phyloP scores from a whole-genome alignment of 2,329 filamentous ascomycete species.

The Aspergillus novofumigatus region DNA sequence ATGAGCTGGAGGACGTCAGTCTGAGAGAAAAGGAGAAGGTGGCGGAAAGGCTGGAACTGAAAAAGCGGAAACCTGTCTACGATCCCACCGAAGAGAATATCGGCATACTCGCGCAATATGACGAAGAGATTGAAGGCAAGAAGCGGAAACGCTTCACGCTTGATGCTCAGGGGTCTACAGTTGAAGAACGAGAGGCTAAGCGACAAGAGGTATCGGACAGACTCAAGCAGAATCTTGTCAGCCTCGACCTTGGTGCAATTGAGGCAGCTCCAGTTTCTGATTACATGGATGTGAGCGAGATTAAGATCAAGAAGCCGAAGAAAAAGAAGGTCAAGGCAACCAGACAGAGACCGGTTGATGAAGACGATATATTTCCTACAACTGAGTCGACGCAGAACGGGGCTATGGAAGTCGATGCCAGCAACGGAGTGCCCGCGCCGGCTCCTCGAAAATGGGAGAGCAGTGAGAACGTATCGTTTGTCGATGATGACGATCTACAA shows the following conservation, averaged over 20 bases:
- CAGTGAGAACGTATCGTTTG: slow-evolving; percentile 61
- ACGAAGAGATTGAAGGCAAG: slow-evolving; percentile 90
- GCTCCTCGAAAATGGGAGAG: slow-evolving; percentile 60
- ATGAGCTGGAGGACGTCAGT: slow-evolving; percentile 62
- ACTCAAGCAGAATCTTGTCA: slow-evolving; percentile 66
- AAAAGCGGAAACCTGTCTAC: slow-evolving; percentile 87
- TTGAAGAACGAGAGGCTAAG: slow-evolving; percentile 58
- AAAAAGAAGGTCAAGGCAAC: slow-evolving; percentile 76
- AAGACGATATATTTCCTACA: slow-evolving; percentile 52
- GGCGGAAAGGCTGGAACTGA: slow-evolving; percentile 70
- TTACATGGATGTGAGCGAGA: slow-evolving; percentile 78
- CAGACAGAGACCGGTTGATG: slow-evolving; percentile 61
- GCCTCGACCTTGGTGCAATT: slow-evolving; percentile 63
- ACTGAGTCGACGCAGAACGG: slow-evolving; percentile 34
- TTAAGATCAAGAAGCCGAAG: slow-evolving; percentile 93
- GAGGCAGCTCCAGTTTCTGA: slow-evolving; percentile 70
- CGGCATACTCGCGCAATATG: slow-evolving; percentile 81
- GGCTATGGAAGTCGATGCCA: slow-evolving; percentile 72
- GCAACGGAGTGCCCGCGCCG: slow-evolving; percentile 33
- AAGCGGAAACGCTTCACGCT: slow-evolving; percentile 85
- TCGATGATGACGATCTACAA: slow-evolving; percentile 91
- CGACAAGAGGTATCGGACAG: slow-evolving; percentile 53
- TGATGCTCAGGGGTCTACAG: slow-evolving; percentile 68
- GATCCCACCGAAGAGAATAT: slow-evolving; percentile 72
- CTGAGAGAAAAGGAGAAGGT: slow-evolving; percentile 41